phyloP scores from a whole-genome alignment of 495 filamentous ascomycete genomes.

The Apodospora peruviana region DNA sequence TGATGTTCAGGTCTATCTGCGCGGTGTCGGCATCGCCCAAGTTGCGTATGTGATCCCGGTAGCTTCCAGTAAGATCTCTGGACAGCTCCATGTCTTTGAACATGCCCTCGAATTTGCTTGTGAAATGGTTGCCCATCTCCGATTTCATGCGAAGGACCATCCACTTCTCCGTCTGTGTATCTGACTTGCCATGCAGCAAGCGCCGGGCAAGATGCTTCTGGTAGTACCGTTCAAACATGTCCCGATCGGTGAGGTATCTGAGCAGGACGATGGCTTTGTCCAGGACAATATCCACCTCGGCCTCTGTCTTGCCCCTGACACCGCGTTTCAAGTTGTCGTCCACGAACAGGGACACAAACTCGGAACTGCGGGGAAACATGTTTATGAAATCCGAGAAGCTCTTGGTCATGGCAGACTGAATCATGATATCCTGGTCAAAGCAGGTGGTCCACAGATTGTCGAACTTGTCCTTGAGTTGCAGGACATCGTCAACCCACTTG shows the following conservation, averaged over 20 bases:
- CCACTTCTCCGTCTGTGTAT: constrained; percentile 83
- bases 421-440: constrained; percentile 66
- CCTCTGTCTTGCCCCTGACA: constrained; percentile 86
- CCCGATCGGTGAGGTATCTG: constrained; percentile 83
- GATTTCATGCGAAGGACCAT: constrained; percentile 97
- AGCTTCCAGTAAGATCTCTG: constrained; percentile 73
- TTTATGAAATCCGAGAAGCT: constrained; percentile 93
- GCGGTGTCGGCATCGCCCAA: constrained; percentile 61
- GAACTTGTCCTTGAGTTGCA: constrained; percentile 83
- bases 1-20: constrained; percentile 72
- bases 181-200: constrained; percentile 76
- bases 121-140: constrained; percentile 92
- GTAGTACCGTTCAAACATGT: constrained; percentile 96
- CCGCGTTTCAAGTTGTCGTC: constrained; percentile 95
- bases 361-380: constrained; percentile 70
- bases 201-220: constrained; percentile 92
- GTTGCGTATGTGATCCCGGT: constrained; percentile 60
- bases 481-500: constrained; percentile 90
- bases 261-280: constrained; percentile 87
- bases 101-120: constrained; percentile 89
- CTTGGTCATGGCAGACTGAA: constrained; percentile 75
- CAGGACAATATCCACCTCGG: constrained; percentile 77
- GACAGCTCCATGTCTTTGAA: constrained; percentile 95
- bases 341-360: constrained; percentile 94
- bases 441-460: constrained; percentile 66